phyloP scores from a whole-genome alignment of 148 eudicot species.

The Polygonum aviculare region DNA sequence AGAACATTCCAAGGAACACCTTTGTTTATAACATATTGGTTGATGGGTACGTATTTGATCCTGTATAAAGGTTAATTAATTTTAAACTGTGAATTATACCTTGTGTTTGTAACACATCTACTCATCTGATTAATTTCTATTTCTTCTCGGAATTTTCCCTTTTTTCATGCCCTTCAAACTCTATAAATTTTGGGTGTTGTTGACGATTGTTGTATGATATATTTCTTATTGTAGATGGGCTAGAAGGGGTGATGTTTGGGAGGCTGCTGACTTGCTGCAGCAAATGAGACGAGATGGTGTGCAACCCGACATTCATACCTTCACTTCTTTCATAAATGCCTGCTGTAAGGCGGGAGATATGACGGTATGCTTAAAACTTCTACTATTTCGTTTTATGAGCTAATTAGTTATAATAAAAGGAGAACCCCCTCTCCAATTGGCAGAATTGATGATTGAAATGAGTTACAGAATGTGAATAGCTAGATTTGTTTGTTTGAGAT shows the following conservation, averaged over 20 bases:
- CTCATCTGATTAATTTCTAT: not conserved
- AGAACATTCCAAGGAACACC: slow-evolving; percentile 70
- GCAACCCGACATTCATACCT: slow-evolving; percentile 90
- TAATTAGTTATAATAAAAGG: no score
- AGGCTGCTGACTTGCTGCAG: slow-evolving; percentile 93
- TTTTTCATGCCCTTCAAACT: not conserved
- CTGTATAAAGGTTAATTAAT: not conserved
- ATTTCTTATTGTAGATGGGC: slow-evolving; percentile 67
- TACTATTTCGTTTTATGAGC: not conserved
- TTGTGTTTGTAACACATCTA: not conserved
- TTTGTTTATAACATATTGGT: slow-evolving; percentile 87
- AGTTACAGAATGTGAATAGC: not conserved
- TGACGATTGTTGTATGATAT: not conserved
- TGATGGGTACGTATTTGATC: slow-evolving; percentile 60
- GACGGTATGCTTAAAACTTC: slow-evolving; percentile 41
- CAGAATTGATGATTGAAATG: no score
- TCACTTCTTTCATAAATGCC: slow-evolving; percentile 86
- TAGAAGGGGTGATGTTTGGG: slow-evolving; percentile 99
- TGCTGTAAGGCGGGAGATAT: slow-evolving; percentile 99
- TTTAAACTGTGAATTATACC: not conserved
- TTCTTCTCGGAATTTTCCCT: not conserved
- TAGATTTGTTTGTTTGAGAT: not conserved
- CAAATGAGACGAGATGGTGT: slow-evolving; percentile 90
- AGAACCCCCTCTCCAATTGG: no score
- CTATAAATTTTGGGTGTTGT: not conserved